phyloP scores from a whole-genome alignment of 2,329 filamentous ascomycete genomes.

The Amphichorda felina region DNA sequence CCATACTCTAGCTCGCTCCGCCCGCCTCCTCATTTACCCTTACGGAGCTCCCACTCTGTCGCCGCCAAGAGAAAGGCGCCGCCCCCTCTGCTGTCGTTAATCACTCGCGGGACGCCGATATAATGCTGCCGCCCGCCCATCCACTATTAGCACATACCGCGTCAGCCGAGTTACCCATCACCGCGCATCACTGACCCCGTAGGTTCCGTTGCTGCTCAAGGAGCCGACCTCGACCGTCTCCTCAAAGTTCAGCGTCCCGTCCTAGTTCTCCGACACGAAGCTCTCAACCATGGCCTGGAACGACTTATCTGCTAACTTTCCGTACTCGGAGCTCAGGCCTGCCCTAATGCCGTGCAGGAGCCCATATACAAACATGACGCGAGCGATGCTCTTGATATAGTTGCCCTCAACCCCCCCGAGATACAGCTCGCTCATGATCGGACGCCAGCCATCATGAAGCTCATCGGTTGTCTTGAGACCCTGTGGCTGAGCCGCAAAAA shows the following conservation, averaged over 20 bases:
- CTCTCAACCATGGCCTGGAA: conserved; percentile 24
- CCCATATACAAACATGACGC: conserved; percentile 45
- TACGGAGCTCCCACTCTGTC: conserved; percentile 2
- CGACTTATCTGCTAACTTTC: conserved; percentile 10
- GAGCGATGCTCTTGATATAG: conserved; percentile 48
- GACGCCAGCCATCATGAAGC: conserved; percentile 40
- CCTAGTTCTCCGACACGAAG: conserved; percentile 30
- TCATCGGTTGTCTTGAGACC: conserved; percentile 30
- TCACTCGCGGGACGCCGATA: conserved; percentile 2
- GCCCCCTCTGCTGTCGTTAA: conserved; percentile 3
- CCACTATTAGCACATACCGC: no score
- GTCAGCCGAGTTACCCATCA: no score
- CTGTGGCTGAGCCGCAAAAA: conserved; percentile 25
- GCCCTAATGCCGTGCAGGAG: conserved; percentile 29
- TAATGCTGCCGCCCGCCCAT: conserved; percentile 4
- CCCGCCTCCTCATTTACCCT: background rate
- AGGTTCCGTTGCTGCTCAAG: conserved; percentile 33
- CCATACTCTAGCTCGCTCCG: background rate
- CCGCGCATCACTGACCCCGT: conserved; percentile 24
- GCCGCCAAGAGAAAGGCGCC: conserved; percentile 3
- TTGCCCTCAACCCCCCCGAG: conserved; percentile 35
- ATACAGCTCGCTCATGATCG: conserved; percentile 39
- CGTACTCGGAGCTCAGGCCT: conserved; percentile 13
- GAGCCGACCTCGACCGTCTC: conserved; percentile 40
- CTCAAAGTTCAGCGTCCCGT: conserved; percentile 34